A percentile compares a stretch with the other conserved stretches of the same genome.
These are phyloP conservation scores for Dactylellina cionopaga DNA, from an alignment of 2,329 filamentous ascomycete genomes.

Conservation along the genomic window DNA sequence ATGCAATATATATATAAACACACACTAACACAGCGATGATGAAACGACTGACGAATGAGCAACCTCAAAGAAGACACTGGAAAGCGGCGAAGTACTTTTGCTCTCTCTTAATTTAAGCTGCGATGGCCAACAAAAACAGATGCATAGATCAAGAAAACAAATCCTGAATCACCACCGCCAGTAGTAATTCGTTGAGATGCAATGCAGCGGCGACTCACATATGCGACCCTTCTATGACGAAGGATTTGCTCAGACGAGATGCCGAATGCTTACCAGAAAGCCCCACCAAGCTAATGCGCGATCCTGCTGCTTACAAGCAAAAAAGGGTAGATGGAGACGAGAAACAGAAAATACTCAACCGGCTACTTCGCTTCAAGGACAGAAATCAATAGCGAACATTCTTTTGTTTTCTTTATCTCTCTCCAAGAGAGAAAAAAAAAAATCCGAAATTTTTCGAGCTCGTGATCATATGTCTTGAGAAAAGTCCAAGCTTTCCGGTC, in stretches of 20 bases:
- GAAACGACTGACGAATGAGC: background rate
- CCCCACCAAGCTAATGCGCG: constrained; percentile 17
- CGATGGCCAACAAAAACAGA: background rate
- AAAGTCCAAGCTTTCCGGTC: constrained; percentile 26
- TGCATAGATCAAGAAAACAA: background rate
- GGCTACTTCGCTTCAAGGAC: background rate
- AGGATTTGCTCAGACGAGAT: constrained; percentile 35
- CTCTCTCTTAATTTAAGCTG: too few relatives aligned
- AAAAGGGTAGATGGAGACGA: background rate
- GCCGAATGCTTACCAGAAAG: constrained; percentile 20
- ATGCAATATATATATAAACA: background rate
- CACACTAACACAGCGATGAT: background rate
- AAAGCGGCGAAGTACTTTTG: too few relatives aligned
- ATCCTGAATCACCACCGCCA: too few relatives aligned
- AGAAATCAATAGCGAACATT: too few relatives aligned
- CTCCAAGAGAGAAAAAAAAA: background rate
- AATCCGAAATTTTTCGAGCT: constrained; percentile 11
- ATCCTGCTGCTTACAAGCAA: background rate
- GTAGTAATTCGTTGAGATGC: constrained; percentile 1
- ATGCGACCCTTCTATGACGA: constrained; percentile 25
- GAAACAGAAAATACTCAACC: background rate
- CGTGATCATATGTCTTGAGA: constrained; percentile 33
- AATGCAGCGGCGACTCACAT: constrained; percentile 6
- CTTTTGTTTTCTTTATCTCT: constrained; percentile 2
- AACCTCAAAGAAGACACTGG: too few relatives aligned